Evolutionary conservation across 1,284 basidiomycete species (phyloP).

Genomic region (Sporisorium iseilematis-ciliati): DNA sequence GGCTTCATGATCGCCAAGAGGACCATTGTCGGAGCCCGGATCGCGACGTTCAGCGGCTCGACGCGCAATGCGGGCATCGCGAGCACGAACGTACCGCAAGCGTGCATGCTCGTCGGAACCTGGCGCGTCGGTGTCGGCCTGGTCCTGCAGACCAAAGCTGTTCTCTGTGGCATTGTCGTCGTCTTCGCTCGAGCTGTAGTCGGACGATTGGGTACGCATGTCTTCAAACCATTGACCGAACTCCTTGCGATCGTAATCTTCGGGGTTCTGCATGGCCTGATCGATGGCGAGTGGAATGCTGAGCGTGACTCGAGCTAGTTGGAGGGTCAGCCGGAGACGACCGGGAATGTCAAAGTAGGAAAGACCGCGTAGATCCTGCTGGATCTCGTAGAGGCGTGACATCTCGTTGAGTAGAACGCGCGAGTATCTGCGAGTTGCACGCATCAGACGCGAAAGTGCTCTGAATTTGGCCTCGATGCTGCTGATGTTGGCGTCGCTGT

Average conservation of each 20-base stretch:
- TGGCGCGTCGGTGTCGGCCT: constrained; percentile 19
- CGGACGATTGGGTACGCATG: constrained; percentile 36
- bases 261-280: constrained; percentile 73
- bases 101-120: constrained; percentile 43
- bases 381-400: constrained; percentile 80
- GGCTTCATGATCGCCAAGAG: constrained; percentile 20
- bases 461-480: constrained; percentile 69
- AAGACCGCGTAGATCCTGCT: constrained; percentile 79
- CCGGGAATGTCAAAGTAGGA: constrained; percentile 82
- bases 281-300: constrained; percentile 82
- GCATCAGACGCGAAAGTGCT: constrained; percentile 66
- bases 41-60: constrained; percentile 35
- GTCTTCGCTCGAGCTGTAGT: constrained; percentile 36
- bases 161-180: constrained; percentile 22
- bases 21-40: constrained; percentile 20
- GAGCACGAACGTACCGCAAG: constrained; percentile 40
- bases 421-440: constrained; percentile 80
- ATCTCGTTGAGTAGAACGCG: constrained; percentile 80
- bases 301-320: constrained; percentile 83
- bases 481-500: constrained; percentile 69
- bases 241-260: constrained; percentile 42
- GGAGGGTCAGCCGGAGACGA: constrained; percentile 81
- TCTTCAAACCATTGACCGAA: constrained; percentile 47
- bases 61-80: constrained; percentile 43
- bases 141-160: constrained; percentile 21